Evolutionary conservation across 2,329 filamentous ascomycete species (phyloP).

Genomic region (Helotiales sp.): DNA sequence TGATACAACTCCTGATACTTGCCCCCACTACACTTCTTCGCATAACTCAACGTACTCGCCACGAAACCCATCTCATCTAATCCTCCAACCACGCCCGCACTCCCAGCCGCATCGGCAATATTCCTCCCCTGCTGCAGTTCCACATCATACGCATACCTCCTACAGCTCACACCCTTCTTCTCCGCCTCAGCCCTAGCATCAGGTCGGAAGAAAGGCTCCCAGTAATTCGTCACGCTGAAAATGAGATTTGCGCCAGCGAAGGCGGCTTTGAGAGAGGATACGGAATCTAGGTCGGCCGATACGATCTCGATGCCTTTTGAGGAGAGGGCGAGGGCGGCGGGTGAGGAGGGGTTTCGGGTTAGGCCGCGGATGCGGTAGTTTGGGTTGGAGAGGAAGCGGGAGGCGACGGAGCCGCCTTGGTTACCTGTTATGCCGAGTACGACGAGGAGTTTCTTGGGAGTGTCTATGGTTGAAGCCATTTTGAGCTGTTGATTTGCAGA

Average conservation of each 20-base stretch:
- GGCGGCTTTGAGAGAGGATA: slow-evolving; percentile 44
- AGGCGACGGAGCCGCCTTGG: slow-evolving; percentile 55
- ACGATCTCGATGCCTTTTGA: slow-evolving; percentile 50
- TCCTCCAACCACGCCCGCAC: slow-evolving; percentile 40
- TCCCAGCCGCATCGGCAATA: slow-evolving; percentile 57
- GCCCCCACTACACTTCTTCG: slow-evolving; percentile 52
- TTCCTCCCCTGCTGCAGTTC: slow-evolving; percentile 59
- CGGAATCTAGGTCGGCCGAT: slow-evolving; percentile 50
- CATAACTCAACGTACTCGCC: slow-evolving; percentile 50
- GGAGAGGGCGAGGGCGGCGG: slow-evolving; percentile 45
- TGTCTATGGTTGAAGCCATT: neutral
- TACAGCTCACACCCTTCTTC: slow-evolving; percentile 33
- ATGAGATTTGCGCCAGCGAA: slow-evolving; percentile 55
- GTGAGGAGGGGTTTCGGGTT: slow-evolving; percentile 49
- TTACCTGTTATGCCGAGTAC: slow-evolving; percentile 53
- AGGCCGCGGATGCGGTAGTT: slow-evolving; percentile 52
- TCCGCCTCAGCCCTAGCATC: slow-evolving; percentile 10
- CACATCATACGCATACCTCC: slow-evolving; percentile 52
- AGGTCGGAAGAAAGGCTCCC: slow-evolving; percentile 23
- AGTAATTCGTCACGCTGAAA: slow-evolving; percentile 62
- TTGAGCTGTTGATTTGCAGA: neutral
- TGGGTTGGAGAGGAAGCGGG: slow-evolving; percentile 47
- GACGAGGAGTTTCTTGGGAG: slow-evolving; percentile 43
- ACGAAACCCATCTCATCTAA: slow-evolving; percentile 55
- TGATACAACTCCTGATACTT: slow-evolving; percentile 56